Conservation (phyloP, 805 yeast genomes). For the Isabelozyma gotoi region DNA sequence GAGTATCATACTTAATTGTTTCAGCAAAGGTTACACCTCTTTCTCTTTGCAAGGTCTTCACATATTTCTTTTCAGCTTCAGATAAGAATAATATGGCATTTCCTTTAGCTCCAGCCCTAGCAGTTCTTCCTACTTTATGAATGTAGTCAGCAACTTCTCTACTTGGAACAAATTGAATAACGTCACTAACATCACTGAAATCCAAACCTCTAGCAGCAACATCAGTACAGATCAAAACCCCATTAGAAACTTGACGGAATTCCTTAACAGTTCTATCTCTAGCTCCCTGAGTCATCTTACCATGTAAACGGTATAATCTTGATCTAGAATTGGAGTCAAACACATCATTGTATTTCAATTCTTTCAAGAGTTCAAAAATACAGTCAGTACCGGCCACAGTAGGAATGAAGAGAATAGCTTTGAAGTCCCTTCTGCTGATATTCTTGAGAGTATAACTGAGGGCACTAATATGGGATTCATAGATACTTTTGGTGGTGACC, state of each 20-base stretch:
- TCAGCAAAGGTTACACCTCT: constrained; percentile 57
- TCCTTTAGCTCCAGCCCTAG: constrained; percentile 85
- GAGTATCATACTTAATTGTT: constrained; percentile 36
- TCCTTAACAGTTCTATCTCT: constrained; percentile 60
- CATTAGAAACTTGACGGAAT: constrained; percentile 48
- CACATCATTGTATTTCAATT: constrained; percentile 10
- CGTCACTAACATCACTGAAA: constrained; percentile 84
- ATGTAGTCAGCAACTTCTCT: constrained; percentile 74
- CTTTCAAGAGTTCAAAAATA: constrained; percentile 41
- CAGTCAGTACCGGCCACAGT: constrained; percentile 70
- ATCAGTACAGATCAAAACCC: constrained; percentile 79
- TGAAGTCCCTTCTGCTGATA: constrained; percentile 49
- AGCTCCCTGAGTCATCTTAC: constrained; percentile 66
- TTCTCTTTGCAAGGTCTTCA: constrained; percentile 43
- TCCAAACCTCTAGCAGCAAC: constrained; percentile 98
- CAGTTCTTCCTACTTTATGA: constrained; percentile 95
- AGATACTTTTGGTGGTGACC: constrained; percentile 52
- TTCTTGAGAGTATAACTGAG: constrained; percentile 46
- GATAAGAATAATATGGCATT: constrained; percentile 62
- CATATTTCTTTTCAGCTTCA: constrained; percentile 56
- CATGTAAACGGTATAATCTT: constrained; percentile 51
- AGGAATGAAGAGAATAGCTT: constrained; percentile 81
- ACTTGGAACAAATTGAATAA: constrained; percentile 80
- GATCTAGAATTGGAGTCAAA: constrained; percentile 22
- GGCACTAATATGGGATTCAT: constrained; percentile 61